These are phyloP conservation scores for Monoraphidium neglectum DNA, from an alignment of 139 green algal genomes.

Conservation along the genomic window DNA sequence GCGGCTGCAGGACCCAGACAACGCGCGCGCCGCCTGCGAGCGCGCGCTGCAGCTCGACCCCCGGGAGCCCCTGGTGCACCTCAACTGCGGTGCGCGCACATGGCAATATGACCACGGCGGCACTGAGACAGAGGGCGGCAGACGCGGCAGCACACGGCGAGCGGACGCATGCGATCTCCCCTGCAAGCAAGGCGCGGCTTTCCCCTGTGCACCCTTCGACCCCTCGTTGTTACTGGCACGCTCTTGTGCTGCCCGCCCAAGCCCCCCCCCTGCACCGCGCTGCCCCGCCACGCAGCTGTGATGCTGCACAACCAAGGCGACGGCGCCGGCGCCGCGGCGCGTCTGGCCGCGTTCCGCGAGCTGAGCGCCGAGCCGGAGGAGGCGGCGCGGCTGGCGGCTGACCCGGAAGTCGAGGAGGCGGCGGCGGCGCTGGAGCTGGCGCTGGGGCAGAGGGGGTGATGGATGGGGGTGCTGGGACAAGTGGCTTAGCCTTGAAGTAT, in stretches of 20 bases:
- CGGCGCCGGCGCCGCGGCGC: slow-evolving; percentile 26
- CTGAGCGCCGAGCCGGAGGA: slow-evolving; percentile 41
- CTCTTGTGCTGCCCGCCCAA: background rate
- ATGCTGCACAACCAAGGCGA: slow-evolving; percentile 51
- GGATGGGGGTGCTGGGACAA: too few species aligned
- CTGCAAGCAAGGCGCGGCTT: background rate
- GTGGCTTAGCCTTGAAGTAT: too few species aligned
- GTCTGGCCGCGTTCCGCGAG: slow-evolving; percentile 40
- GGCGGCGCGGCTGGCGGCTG: too few species aligned
- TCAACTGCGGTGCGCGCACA: slow-evolving; percentile 77
- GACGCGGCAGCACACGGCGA: background rate
- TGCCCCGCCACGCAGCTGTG: slow-evolving; percentile 40
- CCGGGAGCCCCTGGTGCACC: slow-evolving; percentile 62
- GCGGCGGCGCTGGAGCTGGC: too few species aligned
- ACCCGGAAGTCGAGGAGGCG: too few species aligned
- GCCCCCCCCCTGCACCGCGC: background rate
- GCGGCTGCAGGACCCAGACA: slow-evolving; percentile 73
- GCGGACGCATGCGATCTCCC: background rate
- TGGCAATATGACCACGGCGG: background rate
- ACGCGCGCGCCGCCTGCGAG: slow-evolving; percentile 71
- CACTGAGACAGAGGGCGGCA: background rate
- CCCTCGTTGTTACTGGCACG: background rate
- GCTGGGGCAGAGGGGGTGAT: too few species aligned
- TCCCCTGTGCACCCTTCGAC: background rate
- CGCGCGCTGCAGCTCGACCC: slow-evolving; percentile 69